A percentile compares a stretch with the other conserved stretches of the same genome.
phyloP scores from a whole-genome alignment of 192 early-diverging fungal genomes.

The Backusella circina region DNA sequence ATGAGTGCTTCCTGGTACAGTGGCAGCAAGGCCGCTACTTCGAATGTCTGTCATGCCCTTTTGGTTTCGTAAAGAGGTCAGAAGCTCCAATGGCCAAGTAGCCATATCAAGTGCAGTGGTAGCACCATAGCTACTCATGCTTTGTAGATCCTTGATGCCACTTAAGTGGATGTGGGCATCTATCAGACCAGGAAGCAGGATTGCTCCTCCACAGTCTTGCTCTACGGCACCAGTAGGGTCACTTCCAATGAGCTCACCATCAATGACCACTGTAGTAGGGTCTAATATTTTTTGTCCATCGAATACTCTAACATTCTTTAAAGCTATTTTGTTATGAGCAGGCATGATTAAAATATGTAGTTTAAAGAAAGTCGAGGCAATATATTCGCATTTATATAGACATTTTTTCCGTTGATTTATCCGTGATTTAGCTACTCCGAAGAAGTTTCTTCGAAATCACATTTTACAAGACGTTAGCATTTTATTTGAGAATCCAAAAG shows the following conservation, averaged over 20 bases:
- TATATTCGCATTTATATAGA: too few relatives aligned
- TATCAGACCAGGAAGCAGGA: neutral
- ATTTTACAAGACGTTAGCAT: too few relatives aligned
- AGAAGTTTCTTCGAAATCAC: too few relatives aligned
- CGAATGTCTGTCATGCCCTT: neutral
- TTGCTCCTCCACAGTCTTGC: neutral
- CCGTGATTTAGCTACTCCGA: too few relatives aligned
- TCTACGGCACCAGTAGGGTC: neutral
- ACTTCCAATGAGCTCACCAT: neutral
- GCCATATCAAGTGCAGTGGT: neutral
- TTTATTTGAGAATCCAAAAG: too few relatives aligned
- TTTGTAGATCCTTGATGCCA: neutral
- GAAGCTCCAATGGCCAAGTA: neutral
- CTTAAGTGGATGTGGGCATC: neutral
- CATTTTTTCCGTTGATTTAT: too few relatives aligned
- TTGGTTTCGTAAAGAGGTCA: neutral
- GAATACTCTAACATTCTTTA: neutral
- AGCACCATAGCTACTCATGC: neutral
- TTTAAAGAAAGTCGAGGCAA: too few relatives aligned
- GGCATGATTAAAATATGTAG: neutral
- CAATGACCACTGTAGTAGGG: neutral
- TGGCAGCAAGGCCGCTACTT: neutral
- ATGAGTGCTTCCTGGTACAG: neutral
- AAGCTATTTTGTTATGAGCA: neutral
- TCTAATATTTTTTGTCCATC: neutral